These are phyloP conservation scores for Fusarium annulatum DNA, from an alignment of 2,329 filamentous ascomycete species.

Conservation along the genomic window DNA sequence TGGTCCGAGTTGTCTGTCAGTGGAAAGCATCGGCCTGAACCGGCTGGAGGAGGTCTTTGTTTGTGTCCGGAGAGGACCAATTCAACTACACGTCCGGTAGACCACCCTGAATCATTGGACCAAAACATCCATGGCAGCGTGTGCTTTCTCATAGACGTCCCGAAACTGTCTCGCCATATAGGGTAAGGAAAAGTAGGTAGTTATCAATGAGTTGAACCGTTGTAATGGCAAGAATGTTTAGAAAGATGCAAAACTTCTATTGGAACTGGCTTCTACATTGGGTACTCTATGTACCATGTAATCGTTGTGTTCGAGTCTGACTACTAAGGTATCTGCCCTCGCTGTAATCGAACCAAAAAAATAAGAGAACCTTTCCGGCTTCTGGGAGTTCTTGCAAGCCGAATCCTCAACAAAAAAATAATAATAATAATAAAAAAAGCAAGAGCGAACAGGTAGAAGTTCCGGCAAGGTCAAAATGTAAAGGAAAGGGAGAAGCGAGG, in stretches of 20 bases:
- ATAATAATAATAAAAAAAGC: not conserved
- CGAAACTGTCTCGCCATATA: not conserved
- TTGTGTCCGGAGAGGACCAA: not conserved
- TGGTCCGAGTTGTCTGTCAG: not conserved
- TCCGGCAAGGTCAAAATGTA: not conserved
- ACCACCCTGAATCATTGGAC: not conserved
- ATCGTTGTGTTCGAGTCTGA: not conserved
- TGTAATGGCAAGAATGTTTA: not conserved
- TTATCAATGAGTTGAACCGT: not conserved
- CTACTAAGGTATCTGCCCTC: not conserved
- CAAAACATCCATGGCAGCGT: not conserved
- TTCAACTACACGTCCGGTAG: not conserved
- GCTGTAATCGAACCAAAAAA: not conserved
- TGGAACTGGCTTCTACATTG: not conserved
- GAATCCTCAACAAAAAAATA: too few relatives aligned
- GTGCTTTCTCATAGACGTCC: not conserved
- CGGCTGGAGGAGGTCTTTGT: constrained; percentile 4
- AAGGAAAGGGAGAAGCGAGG: not conserved
- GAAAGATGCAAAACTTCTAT: not conserved
- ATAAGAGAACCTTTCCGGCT: not conserved
- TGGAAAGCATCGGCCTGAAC: constrained; percentile 14
- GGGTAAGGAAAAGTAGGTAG: not conserved
- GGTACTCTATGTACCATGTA: not conserved
- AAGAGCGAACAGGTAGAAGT: not conserved
- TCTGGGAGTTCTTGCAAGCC: not conserved